A percentile compares a stretch with the other conserved stretches of the same genome.
Conservation (phyloP, 2,329 filamentous ascomycete species). For the Hymenoscyphus linearis region DNA sequence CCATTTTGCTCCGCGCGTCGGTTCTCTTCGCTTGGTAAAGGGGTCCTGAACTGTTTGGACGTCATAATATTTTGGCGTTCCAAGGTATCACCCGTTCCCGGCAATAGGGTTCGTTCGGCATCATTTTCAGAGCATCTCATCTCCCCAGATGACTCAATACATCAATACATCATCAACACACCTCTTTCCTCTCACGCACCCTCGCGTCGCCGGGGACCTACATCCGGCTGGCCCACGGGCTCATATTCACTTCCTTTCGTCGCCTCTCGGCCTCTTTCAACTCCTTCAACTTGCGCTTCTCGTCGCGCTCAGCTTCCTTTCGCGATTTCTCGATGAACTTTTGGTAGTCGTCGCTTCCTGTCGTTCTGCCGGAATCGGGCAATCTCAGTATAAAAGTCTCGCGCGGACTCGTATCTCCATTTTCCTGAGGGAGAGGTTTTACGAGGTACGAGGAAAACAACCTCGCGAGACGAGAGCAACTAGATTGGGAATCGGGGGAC, state of each 20-base stretch:
- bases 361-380: background rate
- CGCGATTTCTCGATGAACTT: constrained; percentile 21
- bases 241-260: constrained; percentile 41
- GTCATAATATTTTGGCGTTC: background rate
- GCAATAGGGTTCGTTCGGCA: background rate
- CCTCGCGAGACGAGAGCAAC: too few relatives aligned
- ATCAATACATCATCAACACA: background rate
- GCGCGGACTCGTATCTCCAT: too few relatives aligned
- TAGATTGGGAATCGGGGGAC: background rate
- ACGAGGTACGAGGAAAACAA: too few relatives aligned
- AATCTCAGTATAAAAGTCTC: too few relatives aligned
- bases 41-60: background rate
- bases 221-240: constrained; percentile 23
- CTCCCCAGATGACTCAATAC: background rate
- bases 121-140: background rate
- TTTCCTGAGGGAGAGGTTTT: too few relatives aligned
- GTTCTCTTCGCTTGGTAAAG: background rate
- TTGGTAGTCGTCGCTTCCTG: constrained; percentile 12
- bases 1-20: background rate
- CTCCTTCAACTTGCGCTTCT: constrained; percentile 24
- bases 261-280: constrained; percentile 37
- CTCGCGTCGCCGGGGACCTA: constrained; percentile 1
- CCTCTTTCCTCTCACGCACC: background rate
- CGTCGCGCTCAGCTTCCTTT: constrained; percentile 16
- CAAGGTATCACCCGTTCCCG: background rate